Evolutionary conservation across 176 grass and related monocot species (phyloP).

Genomic region (Carex littledalei): DNA sequence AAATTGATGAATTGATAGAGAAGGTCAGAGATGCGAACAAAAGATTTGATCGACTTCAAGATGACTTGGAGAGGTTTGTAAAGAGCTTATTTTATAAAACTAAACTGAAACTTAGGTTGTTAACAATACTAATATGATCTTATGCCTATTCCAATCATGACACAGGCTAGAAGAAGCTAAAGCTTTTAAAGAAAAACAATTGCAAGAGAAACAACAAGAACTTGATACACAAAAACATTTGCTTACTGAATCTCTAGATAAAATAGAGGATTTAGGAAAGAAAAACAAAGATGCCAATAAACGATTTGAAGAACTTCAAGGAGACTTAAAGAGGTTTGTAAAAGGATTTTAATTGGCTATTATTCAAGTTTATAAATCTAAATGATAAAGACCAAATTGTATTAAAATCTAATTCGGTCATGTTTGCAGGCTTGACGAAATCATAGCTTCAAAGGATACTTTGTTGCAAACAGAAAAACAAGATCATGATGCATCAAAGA

Average conservation of each 20-base stretch:
- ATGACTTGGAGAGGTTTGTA: conserved; percentile 50
- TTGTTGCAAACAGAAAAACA: conserved; percentile 44
- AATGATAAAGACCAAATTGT: not conserved
- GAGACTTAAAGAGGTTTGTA: conserved; percentile 51
- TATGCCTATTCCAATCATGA: not conserved
- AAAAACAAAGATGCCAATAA: conserved; percentile 56
- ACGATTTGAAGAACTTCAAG: conserved; percentile 47
- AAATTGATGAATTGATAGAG: conserved; percentile 43
- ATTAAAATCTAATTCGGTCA: not conserved
- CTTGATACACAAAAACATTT: conserved; percentile 38
- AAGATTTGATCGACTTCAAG: conserved; percentile 44
- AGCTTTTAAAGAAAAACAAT: conserved; percentile 35
- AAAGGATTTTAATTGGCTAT: not conserved
- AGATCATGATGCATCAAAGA: conserved; percentile 56
- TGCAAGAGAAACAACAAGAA: conserved; percentile 50
- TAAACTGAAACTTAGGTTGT: not conserved
- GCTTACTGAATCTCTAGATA: conserved; percentile 34
- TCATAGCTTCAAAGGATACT: conserved; percentile 55
- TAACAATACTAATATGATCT: not conserved
- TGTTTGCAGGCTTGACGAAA: conserved; percentile 73
- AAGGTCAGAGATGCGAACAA: conserved; percentile 51
- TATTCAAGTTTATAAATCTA: not conserved
- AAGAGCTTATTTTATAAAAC: not conserved
- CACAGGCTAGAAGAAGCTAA: conserved; percentile 51
- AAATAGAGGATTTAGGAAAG: conserved; percentile 49